phyloP scores from a whole-genome alignment of 148 eudicot genomes.

The Persicaria maculosa region DNA sequence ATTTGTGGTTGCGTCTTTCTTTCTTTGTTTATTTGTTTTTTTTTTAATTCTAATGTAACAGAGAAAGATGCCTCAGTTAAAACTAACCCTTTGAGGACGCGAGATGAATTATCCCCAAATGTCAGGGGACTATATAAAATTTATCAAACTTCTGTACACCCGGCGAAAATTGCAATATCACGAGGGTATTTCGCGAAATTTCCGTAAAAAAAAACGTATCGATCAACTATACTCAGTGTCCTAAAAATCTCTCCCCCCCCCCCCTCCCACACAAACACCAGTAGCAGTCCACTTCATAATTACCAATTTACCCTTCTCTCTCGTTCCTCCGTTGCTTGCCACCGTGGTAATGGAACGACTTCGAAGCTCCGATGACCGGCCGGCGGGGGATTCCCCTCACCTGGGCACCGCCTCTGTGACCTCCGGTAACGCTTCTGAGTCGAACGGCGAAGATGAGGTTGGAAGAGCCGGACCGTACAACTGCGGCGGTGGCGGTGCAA shows the following conservation, averaged over 20 bases:
- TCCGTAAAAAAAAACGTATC: too few species aligned
- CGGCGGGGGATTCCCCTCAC: neutral
- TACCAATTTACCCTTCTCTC: slow-evolving; percentile 5
- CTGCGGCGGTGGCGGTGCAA: slow-evolving; percentile 22
- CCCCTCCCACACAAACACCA: slow-evolving; percentile 9
- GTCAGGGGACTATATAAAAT: too few species aligned
- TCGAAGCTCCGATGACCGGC: slow-evolving; percentile 5
- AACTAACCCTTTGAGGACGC: too few species aligned
- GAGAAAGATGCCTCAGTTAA: too few species aligned
- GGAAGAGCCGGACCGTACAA: slow-evolving; percentile 9
- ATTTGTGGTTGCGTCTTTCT: too few species aligned
- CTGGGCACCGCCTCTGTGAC: neutral
- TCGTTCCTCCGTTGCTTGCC: neutral
- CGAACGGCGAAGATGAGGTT: slow-evolving; percentile 9
- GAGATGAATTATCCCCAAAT: too few species aligned
- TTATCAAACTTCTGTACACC: too few species aligned
- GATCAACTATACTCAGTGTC: slow-evolving; percentile 11
- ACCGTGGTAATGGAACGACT: neutral
- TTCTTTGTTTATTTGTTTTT: too few species aligned
- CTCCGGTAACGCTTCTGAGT: neutral
- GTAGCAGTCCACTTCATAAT: slow-evolving; percentile 1
- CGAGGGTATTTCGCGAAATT: too few species aligned
- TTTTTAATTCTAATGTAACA: too few species aligned
- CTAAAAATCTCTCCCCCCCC: slow-evolving; percentile 4
- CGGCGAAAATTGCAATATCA: too few species aligned